Conservation (phyloP, 768 basidiomycete species). For the Sporobolomyces pararoseus region DNA sequence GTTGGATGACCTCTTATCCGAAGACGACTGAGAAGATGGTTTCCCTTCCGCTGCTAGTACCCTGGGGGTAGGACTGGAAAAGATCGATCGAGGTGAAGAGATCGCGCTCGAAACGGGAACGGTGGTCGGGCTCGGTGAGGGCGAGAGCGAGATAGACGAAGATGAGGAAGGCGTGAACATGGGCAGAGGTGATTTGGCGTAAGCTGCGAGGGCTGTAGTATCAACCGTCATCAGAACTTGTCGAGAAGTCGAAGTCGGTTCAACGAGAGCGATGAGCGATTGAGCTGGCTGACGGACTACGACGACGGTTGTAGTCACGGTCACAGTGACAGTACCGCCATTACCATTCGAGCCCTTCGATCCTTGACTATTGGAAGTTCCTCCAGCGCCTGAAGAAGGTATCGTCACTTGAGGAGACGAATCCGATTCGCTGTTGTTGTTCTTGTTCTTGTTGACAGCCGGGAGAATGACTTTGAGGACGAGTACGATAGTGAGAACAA, state of each 20-base stretch:
- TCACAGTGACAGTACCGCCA: neutral
- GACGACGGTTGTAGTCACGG: slow-evolving; percentile 10
- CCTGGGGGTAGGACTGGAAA: too few species aligned
- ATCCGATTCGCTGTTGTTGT: neutral
- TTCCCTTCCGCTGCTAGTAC: too few species aligned
- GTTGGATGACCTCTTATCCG: too few species aligned
- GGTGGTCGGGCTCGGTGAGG: too few species aligned
- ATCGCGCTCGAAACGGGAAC: too few species aligned
- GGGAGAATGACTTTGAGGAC: slow-evolving; percentile 14
- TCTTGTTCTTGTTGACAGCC: neutral
- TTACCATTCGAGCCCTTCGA: neutral
- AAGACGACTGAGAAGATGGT: neutral
- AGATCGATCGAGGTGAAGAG: too few species aligned
- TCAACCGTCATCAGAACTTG: slow-evolving; percentile 10
- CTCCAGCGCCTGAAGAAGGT: too few species aligned
- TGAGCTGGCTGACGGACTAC: neutral
- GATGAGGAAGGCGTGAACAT: neutral
- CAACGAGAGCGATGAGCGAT: neutral
- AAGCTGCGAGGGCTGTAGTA: neutral
- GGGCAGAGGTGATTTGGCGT: neutral
- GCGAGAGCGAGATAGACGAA: neutral
- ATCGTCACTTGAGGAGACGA: neutral
- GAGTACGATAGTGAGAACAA: slow-evolving; percentile 16
- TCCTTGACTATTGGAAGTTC: neutral
- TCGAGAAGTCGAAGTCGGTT: neutral